Conservation (phyloP, 768 basidiomycete genomes). For the Paxillus rubicundulus region DNA sequence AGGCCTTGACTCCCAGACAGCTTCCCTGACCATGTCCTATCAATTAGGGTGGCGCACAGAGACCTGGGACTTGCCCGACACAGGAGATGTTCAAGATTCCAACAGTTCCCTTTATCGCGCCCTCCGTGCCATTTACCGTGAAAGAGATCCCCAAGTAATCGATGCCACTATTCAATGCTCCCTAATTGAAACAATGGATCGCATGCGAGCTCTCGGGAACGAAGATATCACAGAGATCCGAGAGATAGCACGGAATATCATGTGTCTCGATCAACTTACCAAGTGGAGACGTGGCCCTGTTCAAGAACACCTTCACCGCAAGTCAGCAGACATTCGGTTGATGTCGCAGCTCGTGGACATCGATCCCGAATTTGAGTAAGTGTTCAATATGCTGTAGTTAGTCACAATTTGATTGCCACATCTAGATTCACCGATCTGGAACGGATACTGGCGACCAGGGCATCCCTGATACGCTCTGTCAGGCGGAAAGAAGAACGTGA, state of each 20-base stretch:
- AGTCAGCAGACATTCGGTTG: conserved; percentile 33
- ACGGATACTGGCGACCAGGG: conserved; percentile 73
- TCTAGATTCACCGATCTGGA: conserved; percentile 74
- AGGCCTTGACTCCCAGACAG: conserved; percentile 25
- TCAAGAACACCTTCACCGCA: conserved; percentile 27
- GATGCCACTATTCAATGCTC: conserved; percentile 48
- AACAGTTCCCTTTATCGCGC: conserved; percentile 72
- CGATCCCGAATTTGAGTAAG: conserved; percentile 66
- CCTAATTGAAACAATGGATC: conserved; percentile 59
- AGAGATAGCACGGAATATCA: conserved; percentile 62
- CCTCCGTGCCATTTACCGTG: conserved; percentile 78
- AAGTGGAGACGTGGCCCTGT: conserved; percentile 50
- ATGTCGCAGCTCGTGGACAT: conserved; percentile 49
- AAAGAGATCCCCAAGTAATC: conserved; percentile 54
- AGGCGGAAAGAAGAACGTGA: conserved; percentile 68
- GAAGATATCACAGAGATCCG: conserved; percentile 81
- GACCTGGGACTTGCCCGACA: conserved; percentile 90
- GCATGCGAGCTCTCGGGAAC: conserved; percentile 61
- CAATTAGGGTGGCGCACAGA: conserved; percentile 92
- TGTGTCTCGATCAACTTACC: conserved; percentile 77
- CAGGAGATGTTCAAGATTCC: conserved; percentile 39
- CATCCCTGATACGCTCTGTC: conserved; percentile 74
- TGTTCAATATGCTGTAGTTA: conserved; percentile 8
- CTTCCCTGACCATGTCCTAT: conserved; percentile 57
- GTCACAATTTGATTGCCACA: conserved; percentile 10